A percentile compares a stretch with the other conserved stretches of the same genome.
phyloP scores from a whole-genome alignment of 306 rosid species.

The Cercis canadensis region DNA sequence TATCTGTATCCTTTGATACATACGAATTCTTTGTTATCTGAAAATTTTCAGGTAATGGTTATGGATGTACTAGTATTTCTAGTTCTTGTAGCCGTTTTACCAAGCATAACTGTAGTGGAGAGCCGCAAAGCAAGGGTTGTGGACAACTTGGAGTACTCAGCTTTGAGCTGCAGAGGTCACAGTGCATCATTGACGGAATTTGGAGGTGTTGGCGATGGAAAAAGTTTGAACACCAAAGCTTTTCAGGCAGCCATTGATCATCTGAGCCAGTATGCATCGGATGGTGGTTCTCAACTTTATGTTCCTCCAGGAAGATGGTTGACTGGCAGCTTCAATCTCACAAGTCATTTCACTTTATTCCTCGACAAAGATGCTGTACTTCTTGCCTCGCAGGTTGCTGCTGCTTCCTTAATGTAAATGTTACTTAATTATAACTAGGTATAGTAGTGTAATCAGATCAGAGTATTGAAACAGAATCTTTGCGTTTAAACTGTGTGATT shows the following conservation, averaged over 20 bases:
- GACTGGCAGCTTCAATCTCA: constrained; percentile 90
- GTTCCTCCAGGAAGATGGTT: constrained; percentile 94
- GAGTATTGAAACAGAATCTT: too few relatives aligned
- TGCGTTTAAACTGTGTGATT: background rate
- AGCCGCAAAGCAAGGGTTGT: constrained; percentile 10
- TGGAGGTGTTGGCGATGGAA: constrained; percentile 93
- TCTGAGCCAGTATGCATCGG: constrained; percentile 48
- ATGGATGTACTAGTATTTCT: constrained; percentile 40
- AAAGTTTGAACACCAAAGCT: constrained; percentile 65
- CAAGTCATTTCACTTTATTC: constrained; percentile 86
- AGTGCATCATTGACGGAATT: constrained; percentile 67
- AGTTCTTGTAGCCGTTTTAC: constrained; percentile 29
- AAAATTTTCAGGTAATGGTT: constrained; percentile 34
- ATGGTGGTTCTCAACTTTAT: constrained; percentile 80
- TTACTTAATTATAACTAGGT: too few relatives aligned
- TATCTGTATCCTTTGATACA: background rate
- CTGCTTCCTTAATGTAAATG: too few relatives aligned
- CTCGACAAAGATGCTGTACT: constrained; percentile 76
- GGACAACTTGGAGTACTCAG: constrained; percentile 40
- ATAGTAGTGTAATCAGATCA: too few relatives aligned
- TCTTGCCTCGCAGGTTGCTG: constrained; percentile 78
- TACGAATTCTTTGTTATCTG: constrained; percentile 19
- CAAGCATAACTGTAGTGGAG: constrained; percentile 41
- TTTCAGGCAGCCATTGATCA: constrained; percentile 68
- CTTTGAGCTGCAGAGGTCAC: constrained; percentile 67